Evolutionary conservation across 2,329 filamentous ascomycete genomes (phyloP), one percentile per base, ranked within the genome.

Genomic region (Colletotrichum sp.): DNA sequence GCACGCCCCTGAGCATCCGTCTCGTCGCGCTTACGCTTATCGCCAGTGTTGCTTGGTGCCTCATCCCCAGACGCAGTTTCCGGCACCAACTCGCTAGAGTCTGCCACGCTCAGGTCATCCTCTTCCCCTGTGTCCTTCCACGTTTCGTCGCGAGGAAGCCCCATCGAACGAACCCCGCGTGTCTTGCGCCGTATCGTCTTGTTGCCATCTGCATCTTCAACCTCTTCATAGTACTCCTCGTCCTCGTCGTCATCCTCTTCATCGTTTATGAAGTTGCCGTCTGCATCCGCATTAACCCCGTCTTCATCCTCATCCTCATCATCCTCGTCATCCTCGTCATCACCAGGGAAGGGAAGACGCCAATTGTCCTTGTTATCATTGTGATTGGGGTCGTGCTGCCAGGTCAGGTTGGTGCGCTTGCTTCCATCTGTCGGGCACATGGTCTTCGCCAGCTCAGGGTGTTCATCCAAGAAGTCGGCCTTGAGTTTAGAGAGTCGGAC

Each of bases 341-440:
- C 57, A n/a, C 30, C 63, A 18, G 68, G 68, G 26, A 71, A 76
- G 13, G 34, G 65, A 24, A 75, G 21, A 7, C 63, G 71, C 72
- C 72, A 77, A 28, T 43, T 43, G 5, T 57, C 75, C 0, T 67
- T 58, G 67, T 84, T 84, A 6, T 75, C 76, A 9, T 80, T 71
- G 57, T 83, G 80, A 34, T 84, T 84, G 1, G 83, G 83, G 30
- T 84, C 83, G 5, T 80, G 81, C 10, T 77, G 71, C 82, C 80
- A 84, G 43, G 78, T 52, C 1, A 78, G 77, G 3, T 73, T 71
- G n/a, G 57, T 80, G 76, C 34, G 64, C 28, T 6, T 78, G 64
- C 10, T 78, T 74, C 5, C 64, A 52, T 77, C 67, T 6, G 43
- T 69, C 7, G 82, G 82, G 52, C 83, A 85, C 6, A 84, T 43